These are phyloP conservation scores for Pseudotulostoma volvatum DNA, from an alignment of 495 filamentous ascomycete species.

Conservation along the genomic window DNA sequence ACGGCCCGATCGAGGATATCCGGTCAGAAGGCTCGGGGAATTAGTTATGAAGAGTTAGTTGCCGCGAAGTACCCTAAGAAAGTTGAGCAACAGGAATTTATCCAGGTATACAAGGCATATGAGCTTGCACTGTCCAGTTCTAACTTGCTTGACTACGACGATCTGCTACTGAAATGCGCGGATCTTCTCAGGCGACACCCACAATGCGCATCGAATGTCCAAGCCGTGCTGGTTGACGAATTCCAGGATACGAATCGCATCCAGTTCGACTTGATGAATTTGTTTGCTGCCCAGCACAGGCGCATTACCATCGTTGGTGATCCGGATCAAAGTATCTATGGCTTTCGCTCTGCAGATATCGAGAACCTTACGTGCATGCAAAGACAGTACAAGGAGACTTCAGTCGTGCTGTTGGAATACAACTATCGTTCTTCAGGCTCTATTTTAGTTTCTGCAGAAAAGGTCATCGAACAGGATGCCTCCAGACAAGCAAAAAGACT, in stretches of 20 bases:
- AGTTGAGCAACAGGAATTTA: conserved; percentile 56
- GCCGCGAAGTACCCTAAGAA: conserved; percentile 28
- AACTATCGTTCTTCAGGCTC: conserved; percentile 89
- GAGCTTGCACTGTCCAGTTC: conserved; percentile 54
- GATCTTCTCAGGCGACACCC: conserved; percentile 64
- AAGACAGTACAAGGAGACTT: conserved; percentile 55
- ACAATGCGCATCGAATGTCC: conserved; percentile 77
- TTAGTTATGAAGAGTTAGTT: conserved; percentile 26
- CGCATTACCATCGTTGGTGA: conserved; percentile 91
- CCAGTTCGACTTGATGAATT: conserved; percentile 88
- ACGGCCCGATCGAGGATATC: conserved; percentile 64
- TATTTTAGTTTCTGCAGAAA: conserved; percentile 68
- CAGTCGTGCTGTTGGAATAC: conserved; percentile 75
- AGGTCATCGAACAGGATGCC: conserved; percentile 84
- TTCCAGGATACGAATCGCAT: conserved; percentile 96
- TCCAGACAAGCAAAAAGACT: conserved; percentile 63
- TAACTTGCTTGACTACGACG: conserved; percentile 90
- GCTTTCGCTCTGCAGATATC: conserved; percentile 93
- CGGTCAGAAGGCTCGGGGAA: conserved; percentile 62
- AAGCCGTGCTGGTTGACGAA: conserved; percentile 89
- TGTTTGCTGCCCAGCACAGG: conserved; percentile 56
- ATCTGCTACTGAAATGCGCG: conserved; percentile 71
- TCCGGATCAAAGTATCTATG: conserved; percentile 96
- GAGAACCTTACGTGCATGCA: conserved; percentile 73
- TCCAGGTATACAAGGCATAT: conserved; percentile 62